A percentile compares a stretch with the other conserved stretches of the same genome.
Conservation (phyloP, 2,329 filamentous ascomycete genomes). For the Nemania sp. region DNA sequence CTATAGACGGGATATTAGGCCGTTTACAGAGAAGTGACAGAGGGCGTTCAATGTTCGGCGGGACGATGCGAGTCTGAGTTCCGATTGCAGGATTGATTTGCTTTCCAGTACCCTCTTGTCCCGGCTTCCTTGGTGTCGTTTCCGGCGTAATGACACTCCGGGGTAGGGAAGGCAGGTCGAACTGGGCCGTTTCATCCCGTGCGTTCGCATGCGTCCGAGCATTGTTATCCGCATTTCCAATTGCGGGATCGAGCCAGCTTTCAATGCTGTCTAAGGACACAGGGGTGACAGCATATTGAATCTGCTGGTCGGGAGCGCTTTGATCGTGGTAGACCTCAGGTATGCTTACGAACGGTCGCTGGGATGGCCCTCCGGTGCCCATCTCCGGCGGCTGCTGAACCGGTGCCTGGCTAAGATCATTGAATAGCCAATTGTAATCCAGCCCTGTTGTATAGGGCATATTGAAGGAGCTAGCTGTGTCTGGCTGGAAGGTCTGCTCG, state of each 20-base stretch:
- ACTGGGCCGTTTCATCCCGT: background rate
- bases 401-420: conserved; percentile 43
- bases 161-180: background rate
- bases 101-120: background rate
- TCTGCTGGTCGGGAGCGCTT: background rate
- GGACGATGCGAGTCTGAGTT: background rate
- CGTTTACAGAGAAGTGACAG: conserved; percentile 3
- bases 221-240: background rate
- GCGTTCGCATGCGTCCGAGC: too few species aligned
- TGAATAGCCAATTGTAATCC: conserved; percentile 68
- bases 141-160: background rate
- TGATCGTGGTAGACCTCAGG: background rate
- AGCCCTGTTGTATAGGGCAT: conserved; percentile 66
- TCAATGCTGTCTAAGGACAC: conserved; percentile 11
- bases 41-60: conserved; percentile 5
- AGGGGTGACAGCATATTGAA: conserved; percentile 5
- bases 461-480: conserved; percentile 68
- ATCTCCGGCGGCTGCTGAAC: conserved; percentile 21
- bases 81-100: background rate
- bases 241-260: background rate
- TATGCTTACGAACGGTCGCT: background rate
- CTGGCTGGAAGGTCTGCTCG: conserved; percentile 62
- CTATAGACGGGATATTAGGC: conserved; percentile 1
- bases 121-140: background rate
- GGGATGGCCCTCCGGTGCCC: background rate